phyloP scores from a whole-genome alignment of 768 basidiomycete species.

The Hysterangium stoloniferum region DNA sequence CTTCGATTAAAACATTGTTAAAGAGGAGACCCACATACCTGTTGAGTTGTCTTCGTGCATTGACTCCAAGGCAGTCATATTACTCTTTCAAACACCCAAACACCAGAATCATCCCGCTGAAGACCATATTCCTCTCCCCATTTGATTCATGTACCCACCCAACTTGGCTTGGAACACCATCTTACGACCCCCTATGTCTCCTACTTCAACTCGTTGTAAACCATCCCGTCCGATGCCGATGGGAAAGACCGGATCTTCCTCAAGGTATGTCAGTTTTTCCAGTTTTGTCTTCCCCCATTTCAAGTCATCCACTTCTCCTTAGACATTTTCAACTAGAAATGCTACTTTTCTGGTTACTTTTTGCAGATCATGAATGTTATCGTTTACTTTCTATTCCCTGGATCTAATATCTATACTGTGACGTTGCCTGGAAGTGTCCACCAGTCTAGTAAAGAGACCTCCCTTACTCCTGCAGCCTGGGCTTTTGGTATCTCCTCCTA shows the following conservation, averaged over 20 bases:
- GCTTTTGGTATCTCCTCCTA: constrained; percentile 86
- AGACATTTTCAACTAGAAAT: background rate
- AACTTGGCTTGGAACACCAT: too few species aligned
- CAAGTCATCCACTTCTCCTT: too few species aligned
- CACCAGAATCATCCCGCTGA: too few species aligned
- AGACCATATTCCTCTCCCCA: too few species aligned
- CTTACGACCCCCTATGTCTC: too few species aligned
- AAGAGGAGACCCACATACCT: too few species aligned
- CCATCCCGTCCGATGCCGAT: constrained; percentile 17
- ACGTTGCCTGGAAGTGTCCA: constrained; percentile 68
- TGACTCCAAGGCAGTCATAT: too few species aligned
- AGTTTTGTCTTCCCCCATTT: background rate
- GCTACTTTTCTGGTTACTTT: background rate
- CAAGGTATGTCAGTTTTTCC: constrained; percentile 42
- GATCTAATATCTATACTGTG: constrained; percentile 82
- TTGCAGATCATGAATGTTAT: constrained; percentile 67
- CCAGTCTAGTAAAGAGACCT: constrained; percentile 74
- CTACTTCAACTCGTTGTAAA: background rate
- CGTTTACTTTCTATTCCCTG: constrained; percentile 81
- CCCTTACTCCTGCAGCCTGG: constrained; percentile 91
- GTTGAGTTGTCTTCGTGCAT: too few species aligned
- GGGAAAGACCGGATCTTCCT: constrained; percentile 79
- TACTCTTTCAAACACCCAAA: too few species aligned
- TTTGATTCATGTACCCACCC: too few species aligned
- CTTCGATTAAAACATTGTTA: too few species aligned